Evolutionary conservation across 441 rosid species (phyloP).

Genomic region (Erysimum cheiri): DNA sequence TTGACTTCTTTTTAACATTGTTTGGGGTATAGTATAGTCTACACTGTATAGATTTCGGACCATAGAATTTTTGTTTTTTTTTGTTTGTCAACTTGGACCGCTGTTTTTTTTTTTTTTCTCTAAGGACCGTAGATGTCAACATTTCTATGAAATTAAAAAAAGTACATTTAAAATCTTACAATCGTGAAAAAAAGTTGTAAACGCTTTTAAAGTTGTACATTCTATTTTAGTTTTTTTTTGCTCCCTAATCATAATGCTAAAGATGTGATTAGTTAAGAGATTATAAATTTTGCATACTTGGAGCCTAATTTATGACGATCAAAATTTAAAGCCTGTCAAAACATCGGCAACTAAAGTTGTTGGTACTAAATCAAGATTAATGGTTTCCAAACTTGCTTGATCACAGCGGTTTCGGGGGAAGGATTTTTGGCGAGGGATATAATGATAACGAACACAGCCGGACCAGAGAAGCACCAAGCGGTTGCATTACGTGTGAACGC

Average conservation of each 20-base stretch:
- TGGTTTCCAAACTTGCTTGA: neutral
- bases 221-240: neutral
- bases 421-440: constrained; percentile 84
- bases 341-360: neutral
- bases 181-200: neutral
- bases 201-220: neutral
- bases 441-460: constrained; percentile 73
- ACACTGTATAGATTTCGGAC: neutral
- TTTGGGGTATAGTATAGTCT: constrained; percentile 3
- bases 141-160: neutral
- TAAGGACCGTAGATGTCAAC: neutral
- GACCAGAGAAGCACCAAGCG: constrained; percentile 78
- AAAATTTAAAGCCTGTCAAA: neutral
- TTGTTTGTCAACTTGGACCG: neutral
- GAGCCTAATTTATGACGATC: neutral
- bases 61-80: neutral
- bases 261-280: constrained; percentile 3
- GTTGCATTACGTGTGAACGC: constrained; percentile 80
- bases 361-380: constrained; percentile 10
- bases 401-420: constrained; percentile 81
- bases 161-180: neutral
- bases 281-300: neutral
- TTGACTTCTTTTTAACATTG: neutral
- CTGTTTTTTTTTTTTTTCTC: neutral
- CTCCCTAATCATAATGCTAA: neutral